A percentile compares a stretch with the other conserved stretches of the same genome.
Evolutionary conservation across 495 filamentous ascomycete genomes (phyloP).

Genomic region (Lasiosphaeria miniovina): DNA sequence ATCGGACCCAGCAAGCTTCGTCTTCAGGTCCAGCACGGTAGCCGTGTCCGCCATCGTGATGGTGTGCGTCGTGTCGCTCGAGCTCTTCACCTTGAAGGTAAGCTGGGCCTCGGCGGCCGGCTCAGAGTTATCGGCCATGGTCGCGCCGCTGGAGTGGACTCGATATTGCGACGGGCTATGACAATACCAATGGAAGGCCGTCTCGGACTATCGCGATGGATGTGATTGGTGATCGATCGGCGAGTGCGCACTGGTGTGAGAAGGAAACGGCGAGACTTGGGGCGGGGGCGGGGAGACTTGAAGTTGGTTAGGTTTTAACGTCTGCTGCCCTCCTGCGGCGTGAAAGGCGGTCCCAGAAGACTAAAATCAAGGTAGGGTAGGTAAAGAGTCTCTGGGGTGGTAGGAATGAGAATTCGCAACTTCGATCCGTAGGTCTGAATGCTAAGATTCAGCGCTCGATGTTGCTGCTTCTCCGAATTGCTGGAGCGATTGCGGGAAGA

Average conservation of each 20-base stretch:
- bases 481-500: no score
- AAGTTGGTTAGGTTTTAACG: no score
- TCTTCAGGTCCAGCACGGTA: slow-evolving; percentile 81
- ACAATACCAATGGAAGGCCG: background rate
- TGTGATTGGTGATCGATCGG: background rate
- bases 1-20: slow-evolving; percentile 72
- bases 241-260: slow-evolving; percentile 12
- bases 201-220: background rate
- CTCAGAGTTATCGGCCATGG: slow-evolving; percentile 55
- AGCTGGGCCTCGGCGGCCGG: slow-evolving; percentile 53
- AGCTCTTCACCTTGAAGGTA: slow-evolving; percentile 93
- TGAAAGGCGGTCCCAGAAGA: no score
- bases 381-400: no score
- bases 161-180: background rate
- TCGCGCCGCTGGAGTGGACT: slow-evolving; percentile 6
- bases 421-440: no score
- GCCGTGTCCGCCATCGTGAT: slow-evolving; percentile 76
- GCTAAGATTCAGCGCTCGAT: no score
- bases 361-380: no score
- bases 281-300: no score
- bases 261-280: background rate
- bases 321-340: no score
- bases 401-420: no score
- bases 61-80: slow-evolving; percentile 77
- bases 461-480: no score